These are phyloP conservation scores for Stromatinia cepivora DNA, from an alignment of 2,329 filamentous ascomycete species.

Conservation along the genomic window DNA sequence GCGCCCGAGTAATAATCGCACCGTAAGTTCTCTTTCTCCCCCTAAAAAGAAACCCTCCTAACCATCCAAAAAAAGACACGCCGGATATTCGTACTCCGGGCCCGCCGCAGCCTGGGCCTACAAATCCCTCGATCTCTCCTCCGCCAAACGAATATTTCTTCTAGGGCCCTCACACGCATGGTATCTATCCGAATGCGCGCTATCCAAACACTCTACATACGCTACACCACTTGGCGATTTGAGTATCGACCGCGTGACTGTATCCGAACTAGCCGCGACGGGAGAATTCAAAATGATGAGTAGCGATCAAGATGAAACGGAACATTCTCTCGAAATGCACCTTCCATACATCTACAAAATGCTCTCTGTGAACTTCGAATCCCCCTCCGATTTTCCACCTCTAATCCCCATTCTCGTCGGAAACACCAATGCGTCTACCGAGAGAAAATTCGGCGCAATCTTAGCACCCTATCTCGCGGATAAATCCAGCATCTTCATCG, in stretches of 20 bases:
- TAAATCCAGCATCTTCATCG: constrained; percentile 75
- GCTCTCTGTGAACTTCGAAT: constrained; percentile 53
- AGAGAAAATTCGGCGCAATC: constrained; percentile 67
- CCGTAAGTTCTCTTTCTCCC: constrained; percentile 62
- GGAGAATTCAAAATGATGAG: constrained; percentile 67
- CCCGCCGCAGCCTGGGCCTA: constrained; percentile 94
- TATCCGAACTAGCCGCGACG: constrained; percentile 52
- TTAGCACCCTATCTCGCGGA: constrained; percentile 78
- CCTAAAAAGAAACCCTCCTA: neutral
- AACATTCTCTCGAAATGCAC: constrained; percentile 97
- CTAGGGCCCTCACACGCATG: constrained; percentile 91
- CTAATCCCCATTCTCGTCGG: constrained; percentile 88
- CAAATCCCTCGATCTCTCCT: constrained; percentile 78
- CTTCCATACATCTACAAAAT: constrained; percentile 89
- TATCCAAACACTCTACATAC: constrained; percentile 71
- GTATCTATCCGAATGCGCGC: constrained; percentile 73
- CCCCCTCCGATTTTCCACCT: constrained; percentile 57
- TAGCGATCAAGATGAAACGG: constrained; percentile 66
- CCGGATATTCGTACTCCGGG: constrained; percentile 90
- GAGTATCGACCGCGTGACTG: constrained; percentile 59
- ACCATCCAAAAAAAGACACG: constrained; percentile 62
- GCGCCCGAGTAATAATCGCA: constrained; percentile 84
- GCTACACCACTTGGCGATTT: constrained; percentile 74
- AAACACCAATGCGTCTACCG: constrained; percentile 63
- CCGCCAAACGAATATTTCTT: constrained; percentile 79